Base-by-base conservation (phyloP, 495 filamentous ascomycete species). In the Trichoderma gamsii region DNA sequence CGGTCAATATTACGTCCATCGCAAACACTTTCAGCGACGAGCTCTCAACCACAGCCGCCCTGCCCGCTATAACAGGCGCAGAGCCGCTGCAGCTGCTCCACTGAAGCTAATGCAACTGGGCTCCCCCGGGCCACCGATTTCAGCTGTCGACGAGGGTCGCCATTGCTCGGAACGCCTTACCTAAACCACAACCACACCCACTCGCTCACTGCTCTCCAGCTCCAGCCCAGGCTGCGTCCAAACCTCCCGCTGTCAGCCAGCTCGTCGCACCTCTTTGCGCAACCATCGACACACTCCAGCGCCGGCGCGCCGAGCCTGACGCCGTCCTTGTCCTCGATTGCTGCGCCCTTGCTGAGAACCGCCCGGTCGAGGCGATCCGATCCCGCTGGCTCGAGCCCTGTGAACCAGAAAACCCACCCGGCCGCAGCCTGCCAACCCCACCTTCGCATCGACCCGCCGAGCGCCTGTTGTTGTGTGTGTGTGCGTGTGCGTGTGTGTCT, bases 11-110 rank as follows among this genome's bases (percentile, higher is more conserved):
- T n/a, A 27, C n/a, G 18, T 56, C 18, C 23, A 25, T 11, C 23
- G 18, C 51, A 23, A 21, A 11, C 43, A 44, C 44, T 25, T 25
- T 11, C 21, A 56, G 35, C 35, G 35, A 38, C 8, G 5, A 38
- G 35, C 35, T 21, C 51, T 23, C 51, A 25, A 25, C 15, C 51
- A 5, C 51, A 23, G 21, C 51, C 9, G 51, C 51, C 21, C 44
- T 49, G 44, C 23, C 51, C 51, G 51, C 51, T 56, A 25, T 4
- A 21, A 56, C 44, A 49, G 44, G 56, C 56, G 56, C 56, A 61
- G 56, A 61, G 56, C 56, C 56, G 56, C 56, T 61, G 56, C 56
- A 61, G 25, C 51, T 61, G 56, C 56, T 61, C 56, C 56, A 61
- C 56, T 61, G 56, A 61, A 61, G 56, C 56, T 61, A 61, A 61